These are phyloP conservation scores for Boletales sp. DNA, from an alignment of 768 basidiomycete genomes.

Conservation along the genomic window DNA sequence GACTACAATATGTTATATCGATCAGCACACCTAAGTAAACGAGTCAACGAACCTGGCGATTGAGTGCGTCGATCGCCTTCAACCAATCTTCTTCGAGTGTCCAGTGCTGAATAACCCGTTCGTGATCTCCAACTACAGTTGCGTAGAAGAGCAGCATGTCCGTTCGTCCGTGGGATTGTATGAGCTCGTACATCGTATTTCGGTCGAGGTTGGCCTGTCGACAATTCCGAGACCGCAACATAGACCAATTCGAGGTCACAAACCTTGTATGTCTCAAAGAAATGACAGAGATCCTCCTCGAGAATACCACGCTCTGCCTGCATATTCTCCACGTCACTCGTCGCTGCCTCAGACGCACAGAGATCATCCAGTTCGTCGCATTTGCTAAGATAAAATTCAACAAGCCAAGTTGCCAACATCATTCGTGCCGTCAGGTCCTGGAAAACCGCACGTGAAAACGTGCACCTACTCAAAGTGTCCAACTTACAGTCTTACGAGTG, in stretches of 20 bases:
- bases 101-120: slow-evolving; percentile 88
- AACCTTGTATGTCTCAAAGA: slow-evolving; percentile 93
- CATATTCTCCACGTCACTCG: slow-evolving; percentile 82
- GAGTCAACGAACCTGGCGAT: slow-evolving; percentile 61
- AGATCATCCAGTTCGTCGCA: slow-evolving; percentile 95
- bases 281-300: slow-evolving; percentile 90
- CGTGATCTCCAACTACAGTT: slow-evolving; percentile 72
- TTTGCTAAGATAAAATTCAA: slow-evolving; percentile 96
- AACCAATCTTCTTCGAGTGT: slow-evolving; percentile 89
- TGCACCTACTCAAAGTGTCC: neutral
- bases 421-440: slow-evolving; percentile 92
- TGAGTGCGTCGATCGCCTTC: slow-evolving; percentile 87
- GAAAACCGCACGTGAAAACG: neutral
- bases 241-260: slow-evolving; percentile 5
- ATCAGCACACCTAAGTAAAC: neutral
- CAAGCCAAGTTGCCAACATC: slow-evolving; percentile 98
- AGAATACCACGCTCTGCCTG: slow-evolving; percentile 74
- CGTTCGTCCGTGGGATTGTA: slow-evolving; percentile 87
- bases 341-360: slow-evolving; percentile 79
- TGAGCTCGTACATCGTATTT: slow-evolving; percentile 86
- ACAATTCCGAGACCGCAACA: neutral
- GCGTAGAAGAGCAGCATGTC: slow-evolving; percentile 94
- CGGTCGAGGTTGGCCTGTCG: slow-evolving; percentile 79
- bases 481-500: slow-evolving; percentile 74
- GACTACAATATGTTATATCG: slow-evolving; percentile 42